Base-by-base conservation (phyloP, 495 filamentous ascomycete species). In the Podospora pseudoanserina region DNA sequence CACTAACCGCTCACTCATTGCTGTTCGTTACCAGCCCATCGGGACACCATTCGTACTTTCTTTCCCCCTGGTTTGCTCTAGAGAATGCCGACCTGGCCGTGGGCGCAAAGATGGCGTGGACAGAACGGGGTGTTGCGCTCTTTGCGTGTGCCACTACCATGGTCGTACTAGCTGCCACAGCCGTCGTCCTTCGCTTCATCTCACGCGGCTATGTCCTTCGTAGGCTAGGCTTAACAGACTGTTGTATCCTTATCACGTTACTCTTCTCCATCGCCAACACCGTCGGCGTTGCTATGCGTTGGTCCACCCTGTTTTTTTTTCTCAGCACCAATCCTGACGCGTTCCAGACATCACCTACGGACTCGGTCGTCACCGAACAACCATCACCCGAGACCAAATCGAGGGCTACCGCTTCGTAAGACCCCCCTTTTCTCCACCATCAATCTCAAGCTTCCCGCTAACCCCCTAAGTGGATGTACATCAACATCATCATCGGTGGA, bases 401-500 rank as follows among this genome's bases (percentile, higher is more conserved):
- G 30, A 32, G 7, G 30, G 30, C 30, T 32, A 32, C 30, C 30
- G 30, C 30, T 32, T 32, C 7, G 30, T 32, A 32, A 32, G 30
- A 32, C 7, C 5, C 30, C 30, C 30, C 30, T 32, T 32, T n/a
- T 5, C 23, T 23, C 15, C 0, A 27, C 20, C 63, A 64, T 7
- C 20, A 58, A 64, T 7, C 49, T 65, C 13, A 63, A 63, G 15
- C n/a, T 15, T n/a, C 44, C 30, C 6, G 27, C 1, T 5, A 3
- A 0, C 34, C 4, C n/a, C 23, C 57, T 13, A 59, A 66, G 30
- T 58, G 65, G 19, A 68, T 49, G 58, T 60, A 23, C 18, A 15
- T 27, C 13, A 30, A 28, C 20, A 63, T 70, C n/a, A 27, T 72
- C 32, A 19, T 65, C 56, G 63, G 59, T 49, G 55, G 32, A 32